Base-by-base conservation (phyloP, 495 filamentous ascomycete species). In the Aspergillus sparsus region DNA sequence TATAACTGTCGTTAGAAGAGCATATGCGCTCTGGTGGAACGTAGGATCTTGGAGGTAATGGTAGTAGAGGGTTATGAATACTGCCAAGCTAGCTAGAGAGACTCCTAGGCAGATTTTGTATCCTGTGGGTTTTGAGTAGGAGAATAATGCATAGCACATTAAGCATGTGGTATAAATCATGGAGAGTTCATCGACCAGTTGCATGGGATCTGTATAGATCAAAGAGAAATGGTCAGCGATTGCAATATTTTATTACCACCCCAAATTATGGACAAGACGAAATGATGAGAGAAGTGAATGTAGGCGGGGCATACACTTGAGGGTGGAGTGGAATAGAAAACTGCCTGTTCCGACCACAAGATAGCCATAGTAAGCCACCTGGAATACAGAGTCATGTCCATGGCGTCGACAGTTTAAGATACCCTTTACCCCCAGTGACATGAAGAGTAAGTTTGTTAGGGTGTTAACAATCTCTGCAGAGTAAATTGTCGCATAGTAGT, bases 131-230 rank as follows among this genome's bases (percentile, higher is more conserved):
- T 82, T 80, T 6, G 80, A 83, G 74, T 93, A 89, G 9, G 89
- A 86, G 71, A 97, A 94, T 16, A 90, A 89, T 12, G 91, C 91
- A 71, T 88, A 96, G 71, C 80, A 87, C 88, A 97, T 95, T n/a
- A 96, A 73, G 63, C 89, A 95, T 7, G 93, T 95, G 2, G 93
- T 97, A 70, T 98, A 98, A 33, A 98, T 97, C 94, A 98, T 98
- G 60, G 88, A 90, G 7, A 97, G 82, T 74, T 98, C 94, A 67
- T 98, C 94, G 36, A 97, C 89, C 13, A 98, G 85, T 69, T 98
- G 94, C 94, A 97, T 97, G 2, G 92, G 91, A 74, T 98, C 92
- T 96, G 71, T 55, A 53, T 37, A 27, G 12, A 27, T 21, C 27
- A 18, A 15, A 7, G 42, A 21, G 13, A 46, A 15, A 5, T 52